Conservation (phyloP, 202 grass and related monocot genomes). For the Setaria viridis region DNA sequence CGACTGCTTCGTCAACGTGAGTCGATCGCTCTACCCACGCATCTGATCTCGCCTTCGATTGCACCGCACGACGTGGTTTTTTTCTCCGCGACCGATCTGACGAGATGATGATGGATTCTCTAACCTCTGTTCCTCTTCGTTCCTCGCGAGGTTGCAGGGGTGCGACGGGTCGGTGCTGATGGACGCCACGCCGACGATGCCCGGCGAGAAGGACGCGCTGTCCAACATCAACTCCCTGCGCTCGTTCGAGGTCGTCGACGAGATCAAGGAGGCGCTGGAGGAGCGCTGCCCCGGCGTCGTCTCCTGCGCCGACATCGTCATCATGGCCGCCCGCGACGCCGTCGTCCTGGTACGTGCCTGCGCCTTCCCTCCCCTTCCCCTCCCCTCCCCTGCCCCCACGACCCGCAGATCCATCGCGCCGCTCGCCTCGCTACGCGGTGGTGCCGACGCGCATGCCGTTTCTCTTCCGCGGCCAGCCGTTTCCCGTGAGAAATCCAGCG, state of each 20-base stretch:
- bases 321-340: constrained; percentile 95
- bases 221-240: constrained; percentile 93
- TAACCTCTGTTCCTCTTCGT: not conserved
- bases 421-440: not conserved
- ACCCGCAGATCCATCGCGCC: not conserved
- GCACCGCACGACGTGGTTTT: not conserved
- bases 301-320: constrained; percentile 93
- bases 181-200: constrained; percentile 76
- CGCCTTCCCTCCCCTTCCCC: no score
- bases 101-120: not conserved
- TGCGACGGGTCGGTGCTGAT: constrained; percentile 93
- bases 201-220: constrained; percentile 81
- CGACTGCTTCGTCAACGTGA: constrained; percentile 77
- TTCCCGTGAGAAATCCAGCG: constrained; percentile 24
- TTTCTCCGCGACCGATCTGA: not conserved
- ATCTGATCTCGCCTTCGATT: not conserved
- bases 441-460: not conserved
- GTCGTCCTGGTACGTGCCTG: constrained; percentile 68
- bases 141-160: constrained; percentile 46
- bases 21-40: not conserved
- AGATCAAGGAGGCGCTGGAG: constrained; percentile 79
- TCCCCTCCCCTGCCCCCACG: not conserved
- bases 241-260: constrained; percentile 87
- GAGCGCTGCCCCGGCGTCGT: constrained; percentile 76
- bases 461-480: constrained; percentile 12